Evolutionary conservation across 108 stramenopile genomes (phyloP).

Genomic region (Skeletonema grethae): DNA sequence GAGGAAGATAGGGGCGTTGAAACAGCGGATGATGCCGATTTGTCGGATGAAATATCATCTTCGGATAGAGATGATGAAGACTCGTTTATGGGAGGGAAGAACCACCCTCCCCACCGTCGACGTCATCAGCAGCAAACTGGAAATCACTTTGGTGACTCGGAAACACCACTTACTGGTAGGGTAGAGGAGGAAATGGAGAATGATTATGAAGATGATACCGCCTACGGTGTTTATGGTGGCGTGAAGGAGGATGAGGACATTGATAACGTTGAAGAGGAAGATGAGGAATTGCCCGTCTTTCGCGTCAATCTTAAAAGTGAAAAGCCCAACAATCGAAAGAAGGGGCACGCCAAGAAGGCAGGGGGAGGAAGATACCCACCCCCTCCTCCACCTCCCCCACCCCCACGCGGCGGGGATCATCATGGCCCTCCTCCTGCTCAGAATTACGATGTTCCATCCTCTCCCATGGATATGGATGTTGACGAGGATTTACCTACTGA

Average conservation of each 20-base stretch:
- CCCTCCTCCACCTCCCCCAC: slow-evolving; percentile 36
- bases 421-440: neutral
- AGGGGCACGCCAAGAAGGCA: slow-evolving; percentile 11
- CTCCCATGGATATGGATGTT: slow-evolving; percentile 41
- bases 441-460: slow-evolving; percentile 15
- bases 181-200: slow-evolving; percentile 11
- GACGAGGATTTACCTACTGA: slow-evolving; percentile 15
- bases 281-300: slow-evolving; percentile 2
- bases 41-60: slow-evolving; percentile 3
- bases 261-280: neutral
- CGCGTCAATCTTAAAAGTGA: slow-evolving; percentile 18
- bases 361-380: slow-evolving; percentile 27
- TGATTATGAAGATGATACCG: slow-evolving; percentile 19
- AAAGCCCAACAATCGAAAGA: slow-evolving; percentile 3
- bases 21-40: slow-evolving; percentile 3
- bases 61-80: slow-evolving; percentile 25
- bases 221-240: slow-evolving; percentile 14
- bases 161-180: neutral
- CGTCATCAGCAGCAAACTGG: neutral
- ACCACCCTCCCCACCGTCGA: neutral
- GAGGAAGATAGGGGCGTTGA: neutral
- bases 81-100: slow-evolving; percentile 30
- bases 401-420: slow-evolving; percentile 23
- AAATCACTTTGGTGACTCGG: neutral
- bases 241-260: neutral